Base-by-base conservation (phyloP, 2,329 filamentous ascomycete genomes). In the Paecilomyces fulvus region DNA sequence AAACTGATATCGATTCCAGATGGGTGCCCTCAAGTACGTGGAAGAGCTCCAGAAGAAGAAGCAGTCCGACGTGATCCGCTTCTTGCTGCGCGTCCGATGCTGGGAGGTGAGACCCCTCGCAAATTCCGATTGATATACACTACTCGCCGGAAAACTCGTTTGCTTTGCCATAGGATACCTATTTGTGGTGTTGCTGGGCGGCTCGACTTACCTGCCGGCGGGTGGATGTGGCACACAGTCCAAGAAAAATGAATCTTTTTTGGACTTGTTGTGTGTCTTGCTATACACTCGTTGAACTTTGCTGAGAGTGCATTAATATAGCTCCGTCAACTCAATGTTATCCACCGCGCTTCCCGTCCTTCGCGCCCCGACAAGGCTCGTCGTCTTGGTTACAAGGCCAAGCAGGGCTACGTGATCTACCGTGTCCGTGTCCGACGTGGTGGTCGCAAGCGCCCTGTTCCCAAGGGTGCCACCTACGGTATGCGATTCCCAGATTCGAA, bases 31-130 rank as follows among this genome's bases (percentile, higher is more conserved):
- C 81, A 99, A 99, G 84, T 99, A 96, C 85, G 90, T 99, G 83
- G 95, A 99, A 87, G 94, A 99, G 87, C 89, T 99, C 84, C 91
- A 96, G 81, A 97, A 99, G 91, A 96, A 96, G 90, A 99, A 99
- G 91, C 94, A 99, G 88, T 96, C 90, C 80, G 94, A 99, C 86
- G 89, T 99, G 77, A 90, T 97, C 84, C 92, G 92, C 84, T 99
- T 99, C 87, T 88, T 99, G 83, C 90, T 96, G 81, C 92, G 91
- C 80, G 91, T 96, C 77, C 92, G 94, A 83, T 99, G 94, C 92
- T 99, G 94, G 94, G 94, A 99, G 90, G 92, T 79, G 76, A 79
- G 76, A 74, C 65, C 65, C 65, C 62, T 64, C 58, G 58, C 58
- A 63, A 61, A 62, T 63, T 64, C 66, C 69, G 65, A 69, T 65